Evolutionary conservation across 2,329 filamentous ascomycete genomes (phyloP).

Genomic region (Rutstroemia sydowiana): DNA sequence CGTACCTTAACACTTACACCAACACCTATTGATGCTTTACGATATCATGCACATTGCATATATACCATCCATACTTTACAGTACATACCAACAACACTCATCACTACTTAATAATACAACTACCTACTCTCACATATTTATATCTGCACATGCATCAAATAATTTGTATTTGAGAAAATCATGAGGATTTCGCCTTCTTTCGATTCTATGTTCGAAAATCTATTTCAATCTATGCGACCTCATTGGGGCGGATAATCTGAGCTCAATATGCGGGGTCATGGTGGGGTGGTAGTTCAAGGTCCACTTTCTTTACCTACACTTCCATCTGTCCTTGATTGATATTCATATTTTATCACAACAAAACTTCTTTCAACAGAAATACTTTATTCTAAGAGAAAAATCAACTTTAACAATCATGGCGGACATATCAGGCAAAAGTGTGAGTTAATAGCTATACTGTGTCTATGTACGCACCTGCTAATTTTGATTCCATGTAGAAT

Average conservation of each 20-base stretch:
- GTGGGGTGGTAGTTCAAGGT: constrained; percentile 11
- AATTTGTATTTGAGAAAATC: no score
- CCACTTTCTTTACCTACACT: background rate
- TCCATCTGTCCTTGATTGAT: background rate
- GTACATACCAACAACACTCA: no score
- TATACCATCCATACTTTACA: no score
- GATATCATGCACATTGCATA: no score
- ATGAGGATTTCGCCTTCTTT: background rate
- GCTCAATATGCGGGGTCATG: constrained; percentile 10
- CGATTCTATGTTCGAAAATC: background rate
- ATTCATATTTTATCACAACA: background rate
- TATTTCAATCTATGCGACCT: background rate
- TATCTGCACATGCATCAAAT: background rate
- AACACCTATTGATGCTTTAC: no score
- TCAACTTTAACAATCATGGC: constrained; percentile 8
- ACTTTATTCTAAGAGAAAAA: background rate
- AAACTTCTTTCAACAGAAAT: background rate
- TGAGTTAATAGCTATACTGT: background rate
- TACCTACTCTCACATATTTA: background rate
- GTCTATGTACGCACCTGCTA: background rate
- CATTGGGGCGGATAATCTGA: constrained; percentile 22
- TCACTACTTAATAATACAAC: no score
- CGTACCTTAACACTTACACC: no score
- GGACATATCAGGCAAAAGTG: constrained; percentile 15
- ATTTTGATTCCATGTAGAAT: constrained; percentile 25